Evolutionary conservation across 768 basidiomycete genomes (phyloP).

Genomic region (Atractiella rhizophila): DNA sequence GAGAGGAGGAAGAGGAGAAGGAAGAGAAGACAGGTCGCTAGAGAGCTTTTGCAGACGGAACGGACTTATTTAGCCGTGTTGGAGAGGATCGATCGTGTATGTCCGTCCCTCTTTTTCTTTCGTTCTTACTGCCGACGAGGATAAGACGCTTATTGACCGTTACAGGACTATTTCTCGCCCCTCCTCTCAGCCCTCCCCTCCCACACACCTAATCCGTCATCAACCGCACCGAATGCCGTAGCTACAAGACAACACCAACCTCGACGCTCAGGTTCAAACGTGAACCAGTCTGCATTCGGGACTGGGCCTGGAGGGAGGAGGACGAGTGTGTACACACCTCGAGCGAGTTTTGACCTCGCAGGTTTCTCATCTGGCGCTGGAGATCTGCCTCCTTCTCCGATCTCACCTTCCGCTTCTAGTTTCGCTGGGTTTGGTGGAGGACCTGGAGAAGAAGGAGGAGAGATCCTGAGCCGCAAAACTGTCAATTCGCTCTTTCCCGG

Average conservation of each 20-base stretch:
- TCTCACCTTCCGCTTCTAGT: background rate
- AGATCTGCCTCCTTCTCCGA: background rate
- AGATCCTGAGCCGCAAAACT: conserved; percentile 8
- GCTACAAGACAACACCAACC: background rate
- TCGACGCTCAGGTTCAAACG: too few relatives aligned
- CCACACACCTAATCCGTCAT: background rate
- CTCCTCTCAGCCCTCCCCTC: background rate
- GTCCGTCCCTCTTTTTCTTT: background rate
- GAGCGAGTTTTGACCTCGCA: too few relatives aligned
- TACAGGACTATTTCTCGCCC: conserved; percentile 11
- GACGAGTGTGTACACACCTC: too few relatives aligned
- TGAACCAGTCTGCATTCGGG: too few relatives aligned
- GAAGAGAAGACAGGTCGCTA: conserved; percentile 8
- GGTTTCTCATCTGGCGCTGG: too few relatives aligned
- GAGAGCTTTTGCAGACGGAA: conserved; percentile 16
- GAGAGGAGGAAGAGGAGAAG: too few relatives aligned
- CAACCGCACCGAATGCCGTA: background rate
- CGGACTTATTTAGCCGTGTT: conserved; percentile 10
- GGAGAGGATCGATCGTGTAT: conserved; percentile 13
- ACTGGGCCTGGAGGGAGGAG: too few relatives aligned
- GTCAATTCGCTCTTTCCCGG: conserved; percentile 15
- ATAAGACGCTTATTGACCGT: background rate
- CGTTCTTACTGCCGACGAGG: too few relatives aligned
- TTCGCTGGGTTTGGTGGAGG: background rate
- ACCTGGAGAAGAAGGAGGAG: background rate